Evolutionary conservation across 208 protist species (phyloP).

Genomic region (Leishmania arabica): DNA sequence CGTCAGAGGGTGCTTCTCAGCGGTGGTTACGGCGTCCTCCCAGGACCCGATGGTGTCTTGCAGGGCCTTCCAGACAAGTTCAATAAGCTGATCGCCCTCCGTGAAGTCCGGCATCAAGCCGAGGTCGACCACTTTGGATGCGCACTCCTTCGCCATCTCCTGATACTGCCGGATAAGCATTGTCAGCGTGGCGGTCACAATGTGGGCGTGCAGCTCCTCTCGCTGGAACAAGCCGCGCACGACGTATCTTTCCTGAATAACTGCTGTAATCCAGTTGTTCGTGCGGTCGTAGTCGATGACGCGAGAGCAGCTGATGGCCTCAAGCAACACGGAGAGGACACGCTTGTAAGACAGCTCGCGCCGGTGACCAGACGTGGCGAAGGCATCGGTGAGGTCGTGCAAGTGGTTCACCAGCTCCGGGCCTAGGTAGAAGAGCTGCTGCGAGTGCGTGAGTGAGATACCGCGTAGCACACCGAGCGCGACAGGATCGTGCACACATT

Average conservation of each 20-base stretch:
- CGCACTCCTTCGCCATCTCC: conserved; percentile 52
- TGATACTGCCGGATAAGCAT: conserved; percentile 80
- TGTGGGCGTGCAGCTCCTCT: conserved; percentile 72
- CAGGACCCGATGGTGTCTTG: conserved; percentile 43
- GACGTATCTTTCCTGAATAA: conserved; percentile 80
- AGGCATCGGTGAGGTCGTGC: conserved; percentile 74
- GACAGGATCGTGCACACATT: conserved; percentile 59
- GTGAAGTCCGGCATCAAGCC: conserved; percentile 52
- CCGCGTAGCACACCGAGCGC: conserved; percentile 70
- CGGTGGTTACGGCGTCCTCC: conserved; percentile 21
- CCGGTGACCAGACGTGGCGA: conserved; percentile 55
- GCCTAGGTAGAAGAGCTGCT: conserved; percentile 47
- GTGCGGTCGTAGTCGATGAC: conserved; percentile 66
- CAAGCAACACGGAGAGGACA: conserved; percentile 68
- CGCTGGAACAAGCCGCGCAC: conserved; percentile 75
- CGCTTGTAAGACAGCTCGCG: conserved; percentile 70
- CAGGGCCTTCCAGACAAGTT: conserved; percentile 71
- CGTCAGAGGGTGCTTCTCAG: conserved; percentile 25
- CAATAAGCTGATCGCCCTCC: conserved; percentile 71
- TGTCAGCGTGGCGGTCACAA: conserved; percentile 69
- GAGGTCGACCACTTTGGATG: conserved; percentile 24
- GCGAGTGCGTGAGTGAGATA: conserved; percentile 58
- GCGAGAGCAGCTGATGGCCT: conserved; percentile 71
- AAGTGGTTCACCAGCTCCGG: conserved; percentile 60
- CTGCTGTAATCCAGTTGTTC: conserved; percentile 73